phyloP scores from a whole-genome alignment of 768 basidiomycete genomes.

The Lenzites betulinus region DNA sequence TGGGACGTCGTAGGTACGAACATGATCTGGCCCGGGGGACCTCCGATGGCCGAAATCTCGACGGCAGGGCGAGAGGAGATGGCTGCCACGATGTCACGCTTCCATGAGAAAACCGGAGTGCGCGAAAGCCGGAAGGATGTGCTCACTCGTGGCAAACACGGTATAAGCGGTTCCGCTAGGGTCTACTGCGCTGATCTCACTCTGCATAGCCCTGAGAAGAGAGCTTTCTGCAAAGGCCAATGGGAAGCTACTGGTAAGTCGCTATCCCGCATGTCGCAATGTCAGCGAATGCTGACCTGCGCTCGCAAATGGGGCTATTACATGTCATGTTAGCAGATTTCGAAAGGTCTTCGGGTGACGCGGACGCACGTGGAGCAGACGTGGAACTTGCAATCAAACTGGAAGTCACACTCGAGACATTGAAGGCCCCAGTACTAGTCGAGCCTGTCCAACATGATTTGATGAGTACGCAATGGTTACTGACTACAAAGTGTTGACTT shows the following conservation, averaged over 20 bases:
- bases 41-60: conserved; percentile 4
- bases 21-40: not conserved
- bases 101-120: not conserved
- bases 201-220: not conserved
- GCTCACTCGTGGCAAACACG: conserved; percentile 1
- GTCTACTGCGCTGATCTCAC: not conserved
- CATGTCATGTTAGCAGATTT: not conserved
- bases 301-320: not conserved
- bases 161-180: not conserved
- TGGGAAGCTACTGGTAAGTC: not conserved
- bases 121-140: not conserved
- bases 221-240: not conserved
- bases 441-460: not conserved
- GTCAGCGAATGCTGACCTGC: not conserved
- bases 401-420: not conserved
- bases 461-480: not conserved
- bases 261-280: no score
- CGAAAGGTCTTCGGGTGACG: not conserved
- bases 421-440: not conserved
- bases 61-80: conserved; percentile 6
- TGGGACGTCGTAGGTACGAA: not conserved
- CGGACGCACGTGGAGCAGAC: no score
- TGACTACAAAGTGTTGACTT: not conserved
- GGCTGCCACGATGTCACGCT: not conserved
- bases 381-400: not conserved